phyloP scores from a whole-genome alignment of 441 rosid species.

The Jatropha multifida region DNA sequence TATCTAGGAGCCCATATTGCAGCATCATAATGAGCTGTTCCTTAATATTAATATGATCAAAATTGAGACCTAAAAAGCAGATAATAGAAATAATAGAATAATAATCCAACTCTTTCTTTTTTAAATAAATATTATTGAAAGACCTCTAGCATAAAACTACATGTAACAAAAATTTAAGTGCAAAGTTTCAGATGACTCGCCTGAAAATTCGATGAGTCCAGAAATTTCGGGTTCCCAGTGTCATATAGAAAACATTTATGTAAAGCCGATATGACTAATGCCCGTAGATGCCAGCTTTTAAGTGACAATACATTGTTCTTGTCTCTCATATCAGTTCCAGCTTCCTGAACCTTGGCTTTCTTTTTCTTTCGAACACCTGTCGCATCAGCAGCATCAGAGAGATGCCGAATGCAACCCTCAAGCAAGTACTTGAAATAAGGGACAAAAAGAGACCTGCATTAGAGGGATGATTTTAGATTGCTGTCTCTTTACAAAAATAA shows the following conservation, averaged over 20 bases:
- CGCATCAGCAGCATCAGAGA: slow-evolving; percentile 44
- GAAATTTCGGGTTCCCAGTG: slow-evolving; percentile 74
- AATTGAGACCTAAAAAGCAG: neutral
- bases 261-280: slow-evolving; percentile 70
- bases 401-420: slow-evolving; percentile 64
- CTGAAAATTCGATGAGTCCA: slow-evolving; percentile 86
- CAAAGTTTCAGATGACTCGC: slow-evolving; percentile 29
- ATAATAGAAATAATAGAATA: neutral
- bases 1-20: neutral
- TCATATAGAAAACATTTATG: slow-evolving; percentile 87
- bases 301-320: slow-evolving; percentile 31
- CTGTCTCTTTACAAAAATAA: neutral
- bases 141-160: neutral
- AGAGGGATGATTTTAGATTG: slow-evolving; percentile 19
- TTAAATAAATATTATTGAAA: neutral
- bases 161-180: neutral
- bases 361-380: slow-evolving; percentile 62
- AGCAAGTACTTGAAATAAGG: slow-evolving; percentile 86
- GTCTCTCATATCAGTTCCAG: slow-evolving; percentile 28
- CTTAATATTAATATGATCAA: neutral
- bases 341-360: slow-evolving; percentile 70
- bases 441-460: slow-evolving; percentile 85
- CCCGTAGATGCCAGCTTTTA: slow-evolving; percentile 82
- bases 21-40: neutral
- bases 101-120: neutral